Evolutionary conservation across 768 basidiomycete genomes (phyloP), one percentile per base, ranked within the genome.

Genomic region (Pleurotus citrinopileatus): DNA sequence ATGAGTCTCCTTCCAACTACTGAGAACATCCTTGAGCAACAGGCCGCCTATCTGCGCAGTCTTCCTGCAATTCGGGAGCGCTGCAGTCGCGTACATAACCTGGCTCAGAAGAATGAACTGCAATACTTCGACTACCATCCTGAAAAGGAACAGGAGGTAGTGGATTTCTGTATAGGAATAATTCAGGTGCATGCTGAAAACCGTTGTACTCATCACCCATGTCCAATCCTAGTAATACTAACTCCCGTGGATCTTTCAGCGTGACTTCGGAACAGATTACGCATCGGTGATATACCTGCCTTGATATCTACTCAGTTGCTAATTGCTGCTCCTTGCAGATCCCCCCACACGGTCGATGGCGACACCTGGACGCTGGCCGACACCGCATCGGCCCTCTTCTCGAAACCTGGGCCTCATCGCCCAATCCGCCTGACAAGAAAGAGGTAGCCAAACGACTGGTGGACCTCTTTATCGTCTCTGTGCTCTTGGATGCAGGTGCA

Each of bases 401-500:
- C 17, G 61, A 66, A 0, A 69, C 75, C 37, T 92, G 90, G 90
- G 68, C 72, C 0, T 57, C 71, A 0, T 65, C 70, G 0, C 53
- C 72, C 1, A 64, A 68, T 47, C 66, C 76, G 2, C 72, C 80
- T 4, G 77, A 81, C 60, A 55, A 63, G 1, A 80, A 74, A 51
- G 86, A 94, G 62, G 78, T 80, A 38, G 79, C 84, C 48, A 82
- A 84, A 55, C 80, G 93, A 1, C 75, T 93, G 28, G 77, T 98
- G 65, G 96, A 98, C 70, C 81, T 97, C 36, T 95, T 94, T 72
- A 73, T 87, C 20, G 89, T 92, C 26, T 94, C 93, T 9, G 96
- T 98, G 6, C 78, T 98, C 12, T 83, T 99, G 29, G 96, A 98
- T 61, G 96, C 95, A 0, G 95, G 95, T 1, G 96, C 95, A 0